Evolutionary conservation across 139 green algal genomes (phyloP), one percentile per base, ranked within the genome.

Genomic region (Volvox africanus): DNA sequence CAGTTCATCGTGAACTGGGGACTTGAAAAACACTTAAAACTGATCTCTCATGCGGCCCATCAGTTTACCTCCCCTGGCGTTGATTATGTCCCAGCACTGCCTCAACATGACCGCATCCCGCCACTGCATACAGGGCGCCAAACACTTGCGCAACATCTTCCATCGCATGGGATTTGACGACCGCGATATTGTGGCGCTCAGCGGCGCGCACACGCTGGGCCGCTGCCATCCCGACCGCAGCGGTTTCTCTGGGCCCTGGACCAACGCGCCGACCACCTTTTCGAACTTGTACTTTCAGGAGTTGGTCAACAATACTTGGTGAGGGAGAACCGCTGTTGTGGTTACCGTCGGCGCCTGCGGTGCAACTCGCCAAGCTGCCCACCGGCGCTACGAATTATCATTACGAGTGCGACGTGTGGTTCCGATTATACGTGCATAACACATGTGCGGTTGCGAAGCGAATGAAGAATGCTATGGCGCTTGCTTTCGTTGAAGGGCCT

Each of bases 181-280:
- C 86, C 94, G 96, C 65, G 97, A 99, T 93, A 98, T 98, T 55
- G 97, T 99, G 78, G 97, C 97, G 22, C 94, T 99, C 37, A 92
- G 76, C 61, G 97, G 97, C 69, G 97, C 96, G 0, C 97, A 99
- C 94, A 92, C 96, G 5, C 91, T 99, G 82, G 97, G 97, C 26
- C 92, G 96, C 68, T 99, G 97, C 94, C 97, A 99, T 93, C 80
- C 93, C n/a, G 97, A 99, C 92, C 94, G 96, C 82, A 95, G 85
- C 36, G 97, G 97, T 30, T 99, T 95, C 88, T 73, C 20, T 24
- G 92, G 92, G n/a, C 96, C 96, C 28, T 98, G 96, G 96, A 98
- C 96, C 65, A 94, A 96, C 83, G 94, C 96, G 21, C 97, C 97
- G 71, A 98, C 95, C 87, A 97, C 96, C 77, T 98, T 99, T 93